phyloP scores from a whole-genome alignment of 2,329 filamentous ascomycete genomes.

The Colletotrichum trifolii region DNA sequence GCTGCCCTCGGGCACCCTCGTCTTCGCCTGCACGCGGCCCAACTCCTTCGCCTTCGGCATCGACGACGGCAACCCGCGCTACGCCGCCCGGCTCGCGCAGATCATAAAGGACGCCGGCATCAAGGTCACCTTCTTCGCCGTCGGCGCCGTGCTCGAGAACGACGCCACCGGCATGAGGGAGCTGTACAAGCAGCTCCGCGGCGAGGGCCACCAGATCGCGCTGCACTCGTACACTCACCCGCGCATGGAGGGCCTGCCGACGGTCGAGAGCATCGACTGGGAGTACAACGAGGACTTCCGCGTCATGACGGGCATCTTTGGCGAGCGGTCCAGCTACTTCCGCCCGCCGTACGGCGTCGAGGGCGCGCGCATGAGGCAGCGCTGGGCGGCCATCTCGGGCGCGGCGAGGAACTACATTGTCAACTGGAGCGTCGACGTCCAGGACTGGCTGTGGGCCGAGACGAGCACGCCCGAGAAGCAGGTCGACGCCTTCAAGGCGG shows the following conservation, averaged over 20 bases:
- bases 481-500: slow-evolving; percentile 71
- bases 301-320: slow-evolving; percentile 55
- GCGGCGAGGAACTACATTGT: slow-evolving; percentile 68
- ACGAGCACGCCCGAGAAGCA: slow-evolving; percentile 73
- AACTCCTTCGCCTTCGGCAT: slow-evolving; percentile 80
- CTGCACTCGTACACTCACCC: slow-evolving; percentile 77
- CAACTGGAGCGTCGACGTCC: slow-evolving; percentile 77
- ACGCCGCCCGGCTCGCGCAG: slow-evolving; percentile 58
- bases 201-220: slow-evolving; percentile 74
- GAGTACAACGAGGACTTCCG: slow-evolving; percentile 68
- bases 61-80: slow-evolving; percentile 71
- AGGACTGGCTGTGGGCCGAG: slow-evolving; percentile 77
- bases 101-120: slow-evolving; percentile 71
- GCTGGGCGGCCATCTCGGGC: slow-evolving; percentile 63
- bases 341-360: slow-evolving; percentile 76
- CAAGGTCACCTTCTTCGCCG: slow-evolving; percentile 78
- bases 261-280: slow-evolving; percentile 67
- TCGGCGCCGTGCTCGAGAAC: slow-evolving; percentile 71
- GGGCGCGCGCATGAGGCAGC: slow-evolving; percentile 73
- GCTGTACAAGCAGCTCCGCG: slow-evolving; percentile 72
- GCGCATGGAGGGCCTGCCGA: slow-evolving; percentile 69
- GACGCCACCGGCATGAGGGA: slow-evolving; percentile 68
- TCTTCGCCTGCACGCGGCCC: slow-evolving; percentile 73
- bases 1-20: slow-evolving; percentile 68
- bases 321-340: slow-evolving; percentile 64